Evolutionary conservation across 257 asterid species (phyloP).

Genomic region (Petunia axillaris): DNA sequence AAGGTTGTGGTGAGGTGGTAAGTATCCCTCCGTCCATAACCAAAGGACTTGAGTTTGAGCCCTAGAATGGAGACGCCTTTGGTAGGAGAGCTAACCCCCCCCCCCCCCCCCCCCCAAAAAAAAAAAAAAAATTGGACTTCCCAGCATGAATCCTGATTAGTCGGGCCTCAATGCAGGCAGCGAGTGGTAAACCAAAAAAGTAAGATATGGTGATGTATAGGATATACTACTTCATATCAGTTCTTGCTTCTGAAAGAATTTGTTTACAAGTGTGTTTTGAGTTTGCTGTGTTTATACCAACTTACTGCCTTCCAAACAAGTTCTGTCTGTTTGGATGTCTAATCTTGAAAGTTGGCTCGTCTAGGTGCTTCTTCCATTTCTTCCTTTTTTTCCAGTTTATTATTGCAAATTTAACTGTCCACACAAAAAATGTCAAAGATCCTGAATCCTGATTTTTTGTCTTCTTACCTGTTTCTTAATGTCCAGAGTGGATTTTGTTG

Average conservation of each 20-base stretch:
- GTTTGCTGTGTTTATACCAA: background rate
- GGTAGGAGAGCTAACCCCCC: too few relatives aligned
- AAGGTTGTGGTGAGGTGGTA: too few relatives aligned
- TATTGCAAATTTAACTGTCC: background rate
- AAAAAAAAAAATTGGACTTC: too few relatives aligned
- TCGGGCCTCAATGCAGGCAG: too few relatives aligned
- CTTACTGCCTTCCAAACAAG: background rate
- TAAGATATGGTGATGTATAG: background rate
- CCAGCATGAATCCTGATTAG: too few relatives aligned
- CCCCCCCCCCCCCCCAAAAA: too few relatives aligned
- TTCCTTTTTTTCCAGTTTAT: background rate
- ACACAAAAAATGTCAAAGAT: background rate
- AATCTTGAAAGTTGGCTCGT: background rate
- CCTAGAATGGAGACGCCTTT: too few relatives aligned
- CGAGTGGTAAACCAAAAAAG: too few relatives aligned
- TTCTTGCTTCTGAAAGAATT: slow-evolving; percentile 6
- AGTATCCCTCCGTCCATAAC: too few relatives aligned
- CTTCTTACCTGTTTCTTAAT: background rate
- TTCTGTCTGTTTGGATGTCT: background rate
- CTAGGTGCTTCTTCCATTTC: background rate
- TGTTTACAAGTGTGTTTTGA: background rate
- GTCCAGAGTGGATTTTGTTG: background rate
- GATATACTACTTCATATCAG: background rate
- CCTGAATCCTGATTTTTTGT: background rate
- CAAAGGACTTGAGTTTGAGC: too few relatives aligned